phyloP scores from a whole-genome alignment of 2,329 filamentous ascomycete species.

The Epichloe glyceriae region DNA sequence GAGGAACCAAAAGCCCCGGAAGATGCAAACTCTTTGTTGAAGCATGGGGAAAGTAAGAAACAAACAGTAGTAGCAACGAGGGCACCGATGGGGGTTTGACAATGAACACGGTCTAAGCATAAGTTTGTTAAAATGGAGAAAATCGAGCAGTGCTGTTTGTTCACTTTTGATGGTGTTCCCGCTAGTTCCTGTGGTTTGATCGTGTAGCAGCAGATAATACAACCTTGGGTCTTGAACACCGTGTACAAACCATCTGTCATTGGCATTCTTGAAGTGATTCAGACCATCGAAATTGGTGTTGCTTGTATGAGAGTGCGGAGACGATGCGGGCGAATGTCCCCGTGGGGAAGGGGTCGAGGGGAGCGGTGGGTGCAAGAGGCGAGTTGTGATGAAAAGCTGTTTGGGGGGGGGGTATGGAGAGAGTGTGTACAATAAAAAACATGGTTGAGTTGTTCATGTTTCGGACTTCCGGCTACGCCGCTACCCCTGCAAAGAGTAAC shows the following conservation, averaged over 20 bases:
- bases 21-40: background rate
- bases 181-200: background rate
- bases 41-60: background rate
- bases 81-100: constrained; percentile 26
- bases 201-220: too few species aligned
- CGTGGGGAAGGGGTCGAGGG: background rate
- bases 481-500: too few species aligned
- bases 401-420: background rate
- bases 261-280: too few species aligned
- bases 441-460: background rate
- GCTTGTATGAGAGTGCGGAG: constrained; percentile 1
- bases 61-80: background rate
- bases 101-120: constrained; percentile 11
- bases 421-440: constrained; percentile 11
- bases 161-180: background rate
- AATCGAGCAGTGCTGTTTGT: background rate
- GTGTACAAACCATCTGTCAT: too few species aligned
- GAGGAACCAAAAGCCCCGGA: constrained; percentile 26
- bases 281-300: too few species aligned
- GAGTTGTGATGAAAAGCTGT: too few species aligned
- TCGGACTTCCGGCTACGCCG: constrained; percentile 24
- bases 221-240: too few species aligned
- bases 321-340: constrained; percentile 11
- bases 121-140: background rate
- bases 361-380: constrained; percentile 2